Evolutionary conservation across 495 filamentous ascomycete genomes (phyloP).

Genomic region (Penicillium soppii): DNA sequence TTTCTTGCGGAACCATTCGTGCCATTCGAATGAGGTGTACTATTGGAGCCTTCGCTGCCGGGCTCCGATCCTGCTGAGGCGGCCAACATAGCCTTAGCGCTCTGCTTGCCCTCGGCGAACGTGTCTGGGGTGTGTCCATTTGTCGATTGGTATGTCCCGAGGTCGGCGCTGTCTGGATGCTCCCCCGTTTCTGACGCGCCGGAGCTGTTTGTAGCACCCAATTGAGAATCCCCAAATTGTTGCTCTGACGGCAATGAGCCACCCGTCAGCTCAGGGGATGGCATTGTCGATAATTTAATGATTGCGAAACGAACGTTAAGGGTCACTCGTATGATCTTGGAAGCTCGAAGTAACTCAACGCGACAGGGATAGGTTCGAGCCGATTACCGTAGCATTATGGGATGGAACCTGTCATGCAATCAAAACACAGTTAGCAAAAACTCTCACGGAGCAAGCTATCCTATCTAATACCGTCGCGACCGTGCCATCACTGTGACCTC

Average conservation of each 20-base stretch:
- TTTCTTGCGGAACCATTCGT: slow-evolving; percentile 52
- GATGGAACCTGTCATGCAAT: slow-evolving; percentile 16
- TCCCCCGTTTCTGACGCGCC: slow-evolving; percentile 22
- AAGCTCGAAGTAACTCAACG: slow-evolving; percentile 19
- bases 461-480: slow-evolving; percentile 13
- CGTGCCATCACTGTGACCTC: slow-evolving; percentile 4
- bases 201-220: slow-evolving; percentile 27
- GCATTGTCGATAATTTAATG: slow-evolving; percentile 28
- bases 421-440: slow-evolving; percentile 6
- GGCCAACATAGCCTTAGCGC: slow-evolving; percentile 55
- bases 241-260: slow-evolving; percentile 25
- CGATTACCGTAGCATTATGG: slow-evolving; percentile 41
- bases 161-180: slow-evolving; percentile 24
- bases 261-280: slow-evolving; percentile 34
- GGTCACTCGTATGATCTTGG: slow-evolving; percentile 23
- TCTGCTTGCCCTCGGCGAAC: slow-evolving; percentile 57
- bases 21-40: slow-evolving; percentile 32
- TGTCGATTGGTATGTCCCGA: slow-evolving; percentile 20
- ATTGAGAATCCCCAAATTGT: slow-evolving; percentile 24
- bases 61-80: slow-evolving; percentile 33
- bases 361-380: slow-evolving; percentile 18
- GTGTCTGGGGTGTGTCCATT: slow-evolving; percentile 35
- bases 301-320: slow-evolving; percentile 8
- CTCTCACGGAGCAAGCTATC: not conserved
- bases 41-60: slow-evolving; percentile 28